Evolutionary conservation across 2,329 filamentous ascomycete species (phyloP), one percentile per base, ranked within the genome.

Genomic region (Stylonectria norvegica): DNA sequence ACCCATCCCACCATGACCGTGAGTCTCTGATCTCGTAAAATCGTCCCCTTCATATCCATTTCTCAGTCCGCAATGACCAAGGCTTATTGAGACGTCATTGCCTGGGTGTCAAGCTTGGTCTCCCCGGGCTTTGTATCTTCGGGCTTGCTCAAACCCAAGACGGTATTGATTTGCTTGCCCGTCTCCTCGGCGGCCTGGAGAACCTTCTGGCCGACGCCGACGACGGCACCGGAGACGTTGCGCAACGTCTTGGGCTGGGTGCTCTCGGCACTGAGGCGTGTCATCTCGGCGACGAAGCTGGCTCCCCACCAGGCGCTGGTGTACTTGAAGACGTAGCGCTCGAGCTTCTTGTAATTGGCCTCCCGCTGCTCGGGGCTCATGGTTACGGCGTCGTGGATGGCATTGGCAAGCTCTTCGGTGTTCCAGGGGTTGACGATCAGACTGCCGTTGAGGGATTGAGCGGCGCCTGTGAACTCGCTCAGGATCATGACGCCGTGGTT

Each of bases 341-440:
- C 86, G 43, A 98, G 74, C 66, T 96, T 96, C 61, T 85, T 81
- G 70, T 88, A 96, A 67, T 96, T 96, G 42, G 83, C 73, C 45
- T 84, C 81, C 38, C 89, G 82, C 68, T 93, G 86, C 66, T 95
- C 90, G 14, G 89, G 81, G 38, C 85, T 85, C 89, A 97, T 96
- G 39, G 90, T 95, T 30, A 97, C 89, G n/a, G 91, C 89, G 52
- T 95, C 89, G 65, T 96, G 86, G 53, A 97, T 90, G 5, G 90
- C 88, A 56, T 89, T 87, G 28, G 91, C 90, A 25, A 97, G 73
- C 65, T 97, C 91, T 61, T 96, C 90, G 0, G 90, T 96, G 64
- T 97, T 97, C 93, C 93, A 98, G 1, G 93, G 93, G 66, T 98
- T 98, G 59, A 97, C 88, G 38, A 97, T 90, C 36, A 97, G 75